Base-by-base conservation (phyloP, 2,329 filamentous ascomycete genomes). In the Massarina eburnea region DNA sequence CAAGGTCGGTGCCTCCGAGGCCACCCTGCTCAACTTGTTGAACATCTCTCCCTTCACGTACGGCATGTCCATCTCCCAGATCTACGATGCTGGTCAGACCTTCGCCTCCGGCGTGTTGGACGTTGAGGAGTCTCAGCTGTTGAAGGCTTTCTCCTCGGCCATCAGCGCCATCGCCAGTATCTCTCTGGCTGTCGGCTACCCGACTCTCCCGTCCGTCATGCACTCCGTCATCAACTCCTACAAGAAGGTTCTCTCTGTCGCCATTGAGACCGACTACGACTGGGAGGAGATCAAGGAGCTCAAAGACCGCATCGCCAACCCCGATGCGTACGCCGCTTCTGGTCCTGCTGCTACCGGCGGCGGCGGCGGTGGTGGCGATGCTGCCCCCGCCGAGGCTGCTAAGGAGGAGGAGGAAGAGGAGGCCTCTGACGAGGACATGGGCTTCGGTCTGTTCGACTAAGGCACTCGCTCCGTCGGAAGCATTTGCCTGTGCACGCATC, bases 261-360 rank as follows among this genome's bases (percentile, higher is more conserved):
- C 94, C 68, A 75, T 99, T 68, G 83, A 85, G 77, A 96, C 89
- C 66, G 91, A 95, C 62, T 87, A 86, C 82, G 86, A 84, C 77
- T 99, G 94, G 92, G 85, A 91, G 67, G 90, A 89, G 77, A 96
- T 99, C 70, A 85, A 95, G 70, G 83, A 96, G 79, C 88, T 99
- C 80, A 99, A 99, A 88, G 94, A 99, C 80, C 91, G 94, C 75
- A 96, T 99, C 70, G 90, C 90, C 79, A 97, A 99, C 85, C 95
- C 95, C 64, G 94, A 99, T 45, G 90, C 90, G 45, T 99, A 97
- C 75, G 94, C 92, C 58, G 74, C 89, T 39, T 80, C 91, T 59
- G 90, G 87, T 59, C 90, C 92, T 48, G 83, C 73, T 57, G 79
- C 78, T 49, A 78, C 82, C 45, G 76, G 76, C 42, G 71, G 75